phyloP scores from a whole-genome alignment of 768 basidiomycete genomes.

The Collybia sordida region DNA sequence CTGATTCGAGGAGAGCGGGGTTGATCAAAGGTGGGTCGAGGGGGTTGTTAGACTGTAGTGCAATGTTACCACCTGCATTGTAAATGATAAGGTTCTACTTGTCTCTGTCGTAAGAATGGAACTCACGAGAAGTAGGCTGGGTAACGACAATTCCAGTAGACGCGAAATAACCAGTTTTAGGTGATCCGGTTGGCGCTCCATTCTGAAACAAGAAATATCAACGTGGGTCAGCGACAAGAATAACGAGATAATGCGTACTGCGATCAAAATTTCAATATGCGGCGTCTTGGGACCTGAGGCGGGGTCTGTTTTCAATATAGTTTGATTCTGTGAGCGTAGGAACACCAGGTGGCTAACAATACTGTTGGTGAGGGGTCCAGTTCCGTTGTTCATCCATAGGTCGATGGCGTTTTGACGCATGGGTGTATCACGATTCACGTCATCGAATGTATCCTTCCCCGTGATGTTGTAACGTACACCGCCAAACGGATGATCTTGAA shows the following conservation, averaged over 20 bases:
- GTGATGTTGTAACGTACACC: no score
- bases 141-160: not conserved
- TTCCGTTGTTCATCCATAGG: no score
- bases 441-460: no score
- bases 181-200: conserved; percentile 9
- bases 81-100: no score
- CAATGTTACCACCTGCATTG: conserved; percentile 9
- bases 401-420: no score
- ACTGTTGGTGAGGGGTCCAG: no score
- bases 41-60: conserved; percentile 7
- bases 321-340: not conserved
- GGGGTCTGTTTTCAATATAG: conserved; percentile 18
- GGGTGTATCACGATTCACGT: no score
- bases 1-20: conserved; percentile 28
- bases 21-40: conserved; percentile 1
- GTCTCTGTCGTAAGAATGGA: no score
- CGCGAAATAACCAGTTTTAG: conserved; percentile 13
- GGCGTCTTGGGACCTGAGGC: conserved; percentile 21
- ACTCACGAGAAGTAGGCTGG: conserved; percentile 3
- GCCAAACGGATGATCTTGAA: conserved; percentile 12
- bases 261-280: conserved; percentile 22
- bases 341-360: no score
- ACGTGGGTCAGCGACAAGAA: not conserved
- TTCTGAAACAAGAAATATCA: conserved; percentile 6
- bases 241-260: conserved; percentile 2